Evolutionary conservation across 495 filamentous ascomycete genomes (phyloP).

Genomic region (Hypoxylon fuscum): DNA sequence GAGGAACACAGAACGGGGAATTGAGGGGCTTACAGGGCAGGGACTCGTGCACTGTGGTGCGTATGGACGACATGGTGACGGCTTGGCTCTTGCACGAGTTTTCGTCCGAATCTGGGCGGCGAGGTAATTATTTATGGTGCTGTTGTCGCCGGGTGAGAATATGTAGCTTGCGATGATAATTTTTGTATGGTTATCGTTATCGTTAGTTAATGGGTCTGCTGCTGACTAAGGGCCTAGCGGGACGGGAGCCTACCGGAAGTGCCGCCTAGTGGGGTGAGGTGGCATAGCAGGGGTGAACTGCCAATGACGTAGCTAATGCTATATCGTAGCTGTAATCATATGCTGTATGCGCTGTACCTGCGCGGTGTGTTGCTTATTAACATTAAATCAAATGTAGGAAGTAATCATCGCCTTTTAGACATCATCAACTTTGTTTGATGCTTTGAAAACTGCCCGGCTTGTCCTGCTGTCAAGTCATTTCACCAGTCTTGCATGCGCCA

Average conservation of each 20-base stretch:
- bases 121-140: conserved; percentile 31
- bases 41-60: conserved; percentile 77
- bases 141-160: conserved; percentile 3
- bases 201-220: not conserved
- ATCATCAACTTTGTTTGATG: not conserved
- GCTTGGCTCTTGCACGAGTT: not conserved
- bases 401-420: not conserved
- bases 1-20: no score
- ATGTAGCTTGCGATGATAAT: conserved; percentile 15
- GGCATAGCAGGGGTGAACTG: conserved; percentile 11
- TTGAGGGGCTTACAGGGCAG: conserved; percentile 79
- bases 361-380: conserved; percentile 1
- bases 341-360: conserved; percentile 19
- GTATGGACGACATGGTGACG: conserved; percentile 69
- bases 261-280: conserved; percentile 1
- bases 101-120: not conserved
- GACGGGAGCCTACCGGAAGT: not conserved
- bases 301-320: conserved; percentile 39
- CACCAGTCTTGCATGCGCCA: no score
- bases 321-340: no score
- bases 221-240: not conserved
- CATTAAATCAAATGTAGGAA: not conserved
- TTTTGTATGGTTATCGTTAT: conserved; percentile 31
- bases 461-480: no score
- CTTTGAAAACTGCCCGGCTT: not conserved